Conservation (phyloP, 176 grass and related monocot genomes). For the Tillandsia leiboldiana region DNA sequence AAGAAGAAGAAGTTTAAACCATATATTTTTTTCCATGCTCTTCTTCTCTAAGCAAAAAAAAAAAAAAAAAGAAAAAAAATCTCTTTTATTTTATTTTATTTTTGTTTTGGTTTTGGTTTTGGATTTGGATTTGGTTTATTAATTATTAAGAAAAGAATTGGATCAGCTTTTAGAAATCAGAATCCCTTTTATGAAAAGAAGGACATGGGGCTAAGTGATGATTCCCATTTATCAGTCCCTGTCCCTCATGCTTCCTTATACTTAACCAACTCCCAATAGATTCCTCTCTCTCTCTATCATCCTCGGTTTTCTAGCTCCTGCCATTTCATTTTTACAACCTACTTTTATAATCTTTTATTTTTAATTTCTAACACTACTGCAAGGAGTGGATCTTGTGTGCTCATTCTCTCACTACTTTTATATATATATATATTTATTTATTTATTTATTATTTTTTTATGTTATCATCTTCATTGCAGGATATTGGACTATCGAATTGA, state of each 20-base stretch:
- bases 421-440: no score
- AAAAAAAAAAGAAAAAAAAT: no score
- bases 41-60: no score
- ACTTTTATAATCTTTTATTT: no score
- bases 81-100: no score
- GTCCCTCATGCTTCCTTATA: slow-evolving; percentile 16
- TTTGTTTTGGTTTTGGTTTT: no score
- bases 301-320: slow-evolving; percentile 12
- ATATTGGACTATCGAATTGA: neutral
- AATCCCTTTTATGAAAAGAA: slow-evolving; percentile 5
- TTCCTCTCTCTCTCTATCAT: slow-evolving; percentile 24
- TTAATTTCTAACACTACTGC: no score
- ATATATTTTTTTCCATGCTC: slow-evolving; percentile 16
- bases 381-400: no score
- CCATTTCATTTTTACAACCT: neutral
- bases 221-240: slow-evolving; percentile 20
- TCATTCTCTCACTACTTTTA: no score
- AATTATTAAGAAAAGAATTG: neutral
- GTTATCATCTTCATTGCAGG: neutral
- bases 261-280: slow-evolving; percentile 21
- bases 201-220: neutral
- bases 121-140: neutral
- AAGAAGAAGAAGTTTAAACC: neutral
- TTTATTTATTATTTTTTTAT: no score
- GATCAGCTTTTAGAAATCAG: slow-evolving; percentile 2